Evolutionary conservation across 345 rosid species (phyloP).

Genomic region (Anastatica hierochuntica): DNA sequence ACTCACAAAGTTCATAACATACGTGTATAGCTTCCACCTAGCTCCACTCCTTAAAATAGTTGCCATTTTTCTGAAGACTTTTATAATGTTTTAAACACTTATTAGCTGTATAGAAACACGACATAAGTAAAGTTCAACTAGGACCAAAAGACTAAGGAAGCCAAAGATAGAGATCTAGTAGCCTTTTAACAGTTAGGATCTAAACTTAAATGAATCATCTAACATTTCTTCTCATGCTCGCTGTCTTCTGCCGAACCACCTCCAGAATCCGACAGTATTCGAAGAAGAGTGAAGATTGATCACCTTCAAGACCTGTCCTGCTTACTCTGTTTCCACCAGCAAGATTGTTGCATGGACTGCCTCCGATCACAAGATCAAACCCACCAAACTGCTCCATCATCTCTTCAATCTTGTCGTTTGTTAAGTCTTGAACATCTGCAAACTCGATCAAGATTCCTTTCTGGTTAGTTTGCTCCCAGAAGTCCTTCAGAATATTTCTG

Average conservation of each 20-base stretch:
- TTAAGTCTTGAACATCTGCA: slow-evolving; percentile 41
- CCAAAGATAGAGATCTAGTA: too few species aligned
- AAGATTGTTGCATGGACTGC: slow-evolving; percentile 89
- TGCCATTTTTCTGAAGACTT: too few species aligned
- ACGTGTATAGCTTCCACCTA: too few species aligned
- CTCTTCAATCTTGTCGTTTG: slow-evolving; percentile 34
- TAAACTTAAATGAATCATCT: too few species aligned
- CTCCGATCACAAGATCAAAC: slow-evolving; percentile 83
- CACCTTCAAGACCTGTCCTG: slow-evolving; percentile 79
- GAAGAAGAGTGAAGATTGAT: slow-evolving; percentile 64
- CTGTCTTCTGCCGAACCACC: slow-evolving; percentile 27
- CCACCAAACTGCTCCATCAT: slow-evolving; percentile 49
- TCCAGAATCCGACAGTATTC: slow-evolving; percentile 65
- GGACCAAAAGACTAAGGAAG: too few species aligned
- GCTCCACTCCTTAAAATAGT: too few species aligned
- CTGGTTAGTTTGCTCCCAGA: slow-evolving; percentile 94
- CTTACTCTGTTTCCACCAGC: slow-evolving; percentile 73
- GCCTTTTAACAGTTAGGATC: too few species aligned
- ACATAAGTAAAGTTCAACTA: too few species aligned
- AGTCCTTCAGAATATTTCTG: slow-evolving; percentile 45
- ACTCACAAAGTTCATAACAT: too few species aligned
- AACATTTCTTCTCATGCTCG: slow-evolving; percentile 3
- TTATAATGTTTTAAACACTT: too few species aligned
- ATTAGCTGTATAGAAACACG: too few species aligned
- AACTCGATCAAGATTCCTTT: slow-evolving; percentile 51